Evolutionary conservation across 2,329 filamentous ascomycete species (phyloP).

Genomic region (Hypoxylon sp.): DNA sequence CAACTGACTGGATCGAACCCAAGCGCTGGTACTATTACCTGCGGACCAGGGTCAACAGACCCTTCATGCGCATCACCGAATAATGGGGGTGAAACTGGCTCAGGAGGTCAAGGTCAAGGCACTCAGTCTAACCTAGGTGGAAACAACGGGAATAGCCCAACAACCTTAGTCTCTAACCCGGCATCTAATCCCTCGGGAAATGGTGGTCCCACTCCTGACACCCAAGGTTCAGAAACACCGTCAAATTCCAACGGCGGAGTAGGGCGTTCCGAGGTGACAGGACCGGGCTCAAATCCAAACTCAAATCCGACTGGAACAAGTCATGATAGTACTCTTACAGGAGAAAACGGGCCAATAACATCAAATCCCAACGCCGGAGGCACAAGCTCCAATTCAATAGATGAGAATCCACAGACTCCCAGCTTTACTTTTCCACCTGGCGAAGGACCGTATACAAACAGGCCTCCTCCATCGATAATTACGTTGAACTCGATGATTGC

Average conservation of each 20-base stretch:
- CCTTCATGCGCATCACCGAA: slow-evolving; percentile 41
- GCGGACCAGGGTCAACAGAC: slow-evolving; percentile 28
- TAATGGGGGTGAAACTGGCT: slow-evolving; percentile 20
- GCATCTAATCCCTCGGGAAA: slow-evolving; percentile 8
- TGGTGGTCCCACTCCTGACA: slow-evolving; percentile 9
- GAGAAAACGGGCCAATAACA: slow-evolving; percentile 22
- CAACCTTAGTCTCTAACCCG: slow-evolving; percentile 24
- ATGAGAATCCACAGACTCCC: slow-evolving; percentile 27
- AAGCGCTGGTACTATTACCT: slow-evolving; percentile 15
- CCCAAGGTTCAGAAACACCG: slow-evolving; percentile 14
- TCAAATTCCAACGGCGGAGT: slow-evolving; percentile 15
- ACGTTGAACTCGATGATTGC: slow-evolving; percentile 48
- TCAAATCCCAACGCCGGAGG: slow-evolving; percentile 24
- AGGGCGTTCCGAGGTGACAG: slow-evolving; percentile 8
- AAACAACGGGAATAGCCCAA: slow-evolving; percentile 23
- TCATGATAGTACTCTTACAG: slow-evolving; percentile 10
- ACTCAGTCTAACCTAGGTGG: slow-evolving; percentile 25
- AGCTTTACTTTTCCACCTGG: slow-evolving; percentile 50
- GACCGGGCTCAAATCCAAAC: slow-evolving; percentile 26
- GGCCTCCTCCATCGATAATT: slow-evolving; percentile 44
- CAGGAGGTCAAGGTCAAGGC: slow-evolving; percentile 32
- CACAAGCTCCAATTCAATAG: slow-evolving; percentile 20
- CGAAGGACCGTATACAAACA: slow-evolving; percentile 49
- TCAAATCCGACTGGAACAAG: slow-evolving; percentile 16
- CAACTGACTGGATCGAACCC: slow-evolving; percentile 36